These are phyloP conservation scores for Arabidopsis suecica DNA, from an alignment of 345 rosid species.

Conservation along the genomic window DNA sequence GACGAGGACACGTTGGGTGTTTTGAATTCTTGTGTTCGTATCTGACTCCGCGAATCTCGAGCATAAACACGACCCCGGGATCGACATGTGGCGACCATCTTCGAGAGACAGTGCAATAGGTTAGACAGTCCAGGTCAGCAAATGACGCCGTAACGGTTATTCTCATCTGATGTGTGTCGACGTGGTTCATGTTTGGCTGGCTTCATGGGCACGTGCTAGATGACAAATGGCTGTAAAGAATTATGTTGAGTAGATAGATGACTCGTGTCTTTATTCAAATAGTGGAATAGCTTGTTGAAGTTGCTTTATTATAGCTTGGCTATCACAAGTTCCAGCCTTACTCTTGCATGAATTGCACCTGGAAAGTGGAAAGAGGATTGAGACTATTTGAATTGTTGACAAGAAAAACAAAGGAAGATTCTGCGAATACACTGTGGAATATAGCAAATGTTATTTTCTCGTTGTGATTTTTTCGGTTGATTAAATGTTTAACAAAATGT, in stretches of 20 bases:
- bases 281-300: not conserved
- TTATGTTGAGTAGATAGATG: not conserved
- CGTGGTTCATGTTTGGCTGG: slow-evolving; percentile 17
- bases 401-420: not conserved
- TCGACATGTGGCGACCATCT: slow-evolving; percentile 16
- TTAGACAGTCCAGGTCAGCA: slow-evolving; percentile 34
- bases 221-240: slow-evolving; percentile 4
- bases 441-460: not conserved
- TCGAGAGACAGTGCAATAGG: slow-evolving; percentile 13
- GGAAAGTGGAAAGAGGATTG: slow-evolving; percentile 22
- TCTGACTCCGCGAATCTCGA: slow-evolving; percentile 42
- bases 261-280: slow-evolving; percentile 11
- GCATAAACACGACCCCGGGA: not conserved
- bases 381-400: no score
- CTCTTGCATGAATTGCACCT: slow-evolving; percentile 43
- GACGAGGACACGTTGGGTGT: slow-evolving; percentile 38
- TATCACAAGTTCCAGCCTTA: not conserved
- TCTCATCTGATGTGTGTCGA: slow-evolving; percentile 1
- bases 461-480: no score
- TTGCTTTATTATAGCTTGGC: not conserved
- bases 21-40: slow-evolving; percentile 12
- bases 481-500: no score
- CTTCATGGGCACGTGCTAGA: slow-evolving; percentile 3
- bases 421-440: not conserved
- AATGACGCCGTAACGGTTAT: slow-evolving; percentile 10